Percentiles rank a stretch among this genome's conserved stretches.
These are phyloP conservation scores for Coccinonectria pachysandricola DNA, from an alignment of 2,329 filamentous ascomycete species.

Conservation along the genomic window DNA sequence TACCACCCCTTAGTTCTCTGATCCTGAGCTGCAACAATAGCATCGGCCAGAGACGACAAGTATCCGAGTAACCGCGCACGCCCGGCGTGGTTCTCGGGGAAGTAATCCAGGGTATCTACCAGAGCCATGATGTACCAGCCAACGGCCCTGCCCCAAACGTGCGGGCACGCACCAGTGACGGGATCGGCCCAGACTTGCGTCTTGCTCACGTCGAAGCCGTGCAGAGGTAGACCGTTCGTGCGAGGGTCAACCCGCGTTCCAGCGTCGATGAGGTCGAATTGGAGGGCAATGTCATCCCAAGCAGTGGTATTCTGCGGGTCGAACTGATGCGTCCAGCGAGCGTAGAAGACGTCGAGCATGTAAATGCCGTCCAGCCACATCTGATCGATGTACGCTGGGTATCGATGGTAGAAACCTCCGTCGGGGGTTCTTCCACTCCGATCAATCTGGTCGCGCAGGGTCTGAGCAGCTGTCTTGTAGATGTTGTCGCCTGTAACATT, in stretches of 20 bases:
- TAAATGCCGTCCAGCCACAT: conserved; percentile 13
- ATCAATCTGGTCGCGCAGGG: conserved; percentile 8
- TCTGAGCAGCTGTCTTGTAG: conserved; percentile 8
- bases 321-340: conserved; percentile 11
- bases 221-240: conserved; percentile 8
- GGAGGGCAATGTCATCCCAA: conserved; percentile 11
- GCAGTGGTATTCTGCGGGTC: conserved; percentile 10
- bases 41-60: conserved; percentile 5
- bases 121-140: conserved; percentile 14
- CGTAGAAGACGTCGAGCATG: conserved; percentile 12
- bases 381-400: conserved; percentile 15
- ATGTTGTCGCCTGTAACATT: conserved; percentile 7
- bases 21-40: conserved; percentile 9
- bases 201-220: conserved; percentile 10
- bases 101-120: conserved; percentile 10
- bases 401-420: conserved; percentile 12
- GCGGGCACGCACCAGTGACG: conserved; percentile 8
- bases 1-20: conserved; percentile 7
- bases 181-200: conserved; percentile 12
- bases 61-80: conserved; percentile 7
- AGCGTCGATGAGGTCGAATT: conserved; percentile 8
- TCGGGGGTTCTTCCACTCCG: conserved; percentile 8
- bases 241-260: conserved; percentile 3
- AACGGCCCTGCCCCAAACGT: conserved; percentile 12
- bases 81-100: conserved; percentile 7